These are phyloP conservation scores for Tirmania nivea DNA, from an alignment of 495 filamentous ascomycete genomes.

Conservation along the genomic window DNA sequence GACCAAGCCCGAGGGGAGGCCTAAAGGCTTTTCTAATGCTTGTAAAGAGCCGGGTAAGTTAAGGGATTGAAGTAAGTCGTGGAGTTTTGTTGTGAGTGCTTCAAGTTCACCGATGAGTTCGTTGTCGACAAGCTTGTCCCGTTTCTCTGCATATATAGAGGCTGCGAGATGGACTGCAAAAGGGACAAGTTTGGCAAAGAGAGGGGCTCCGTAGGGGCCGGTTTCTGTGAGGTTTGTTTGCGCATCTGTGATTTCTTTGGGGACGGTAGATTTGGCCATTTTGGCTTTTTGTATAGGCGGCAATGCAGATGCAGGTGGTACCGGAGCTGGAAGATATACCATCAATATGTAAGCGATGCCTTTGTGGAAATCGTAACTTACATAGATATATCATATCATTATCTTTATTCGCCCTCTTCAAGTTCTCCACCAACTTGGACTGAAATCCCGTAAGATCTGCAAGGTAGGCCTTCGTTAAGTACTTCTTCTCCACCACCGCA, in stretches of 20 bases:
- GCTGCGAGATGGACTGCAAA: constrained; percentile 90
- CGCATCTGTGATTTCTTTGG: constrained; percentile 64
- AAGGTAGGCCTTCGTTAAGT: constrained; percentile 64
- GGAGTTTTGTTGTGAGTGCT: constrained; percentile 51
- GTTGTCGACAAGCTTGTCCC: constrained; percentile 71
- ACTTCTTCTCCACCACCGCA: constrained; percentile 63
- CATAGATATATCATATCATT: constrained; percentile 86
- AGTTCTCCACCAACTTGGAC: constrained; percentile 56
- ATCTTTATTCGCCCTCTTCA: constrained; percentile 87
- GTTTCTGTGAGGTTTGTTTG: constrained; percentile 58
- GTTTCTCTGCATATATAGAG: constrained; percentile 80
- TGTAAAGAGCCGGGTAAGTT: constrained; percentile 87
- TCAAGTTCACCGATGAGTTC: constrained; percentile 71
- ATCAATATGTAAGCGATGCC: constrained; percentile 2
- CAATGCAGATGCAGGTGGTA: constrained; percentile 75
- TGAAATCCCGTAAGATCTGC: constrained; percentile 71
- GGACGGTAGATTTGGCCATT: constrained; percentile 65
- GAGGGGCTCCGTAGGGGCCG: constrained; percentile 53
- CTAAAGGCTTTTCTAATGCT: constrained; percentile 83
- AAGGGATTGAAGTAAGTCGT: constrained; percentile 60
- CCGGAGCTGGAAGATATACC: constrained; percentile 29
- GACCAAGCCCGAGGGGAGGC: constrained; percentile 61
- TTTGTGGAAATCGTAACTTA: constrained; percentile 6
- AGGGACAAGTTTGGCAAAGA: constrained; percentile 83
- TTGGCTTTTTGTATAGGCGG: constrained; percentile 64